These are phyloP conservation scores for Podaxis sp. DNA, from an alignment of 768 basidiomycete genomes.

Conservation along the genomic window DNA sequence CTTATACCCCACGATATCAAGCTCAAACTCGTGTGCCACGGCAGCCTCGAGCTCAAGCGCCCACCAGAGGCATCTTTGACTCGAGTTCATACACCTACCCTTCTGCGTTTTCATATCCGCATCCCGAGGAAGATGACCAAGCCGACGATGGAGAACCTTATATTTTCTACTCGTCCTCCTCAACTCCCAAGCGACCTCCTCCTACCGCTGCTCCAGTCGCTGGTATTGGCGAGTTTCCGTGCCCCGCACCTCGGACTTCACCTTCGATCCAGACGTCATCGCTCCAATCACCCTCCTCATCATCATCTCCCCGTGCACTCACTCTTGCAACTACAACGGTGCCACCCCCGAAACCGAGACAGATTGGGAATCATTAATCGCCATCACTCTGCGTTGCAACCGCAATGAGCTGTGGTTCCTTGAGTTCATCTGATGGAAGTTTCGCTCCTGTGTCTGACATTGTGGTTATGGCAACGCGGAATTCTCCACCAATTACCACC, in stretches of 20 bases:
- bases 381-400: not conserved
- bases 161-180: slow-evolving; percentile 11
- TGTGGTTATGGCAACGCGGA: not conserved
- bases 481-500: not conserved
- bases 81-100: slow-evolving; percentile 4
- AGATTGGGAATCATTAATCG: slow-evolving; percentile 7
- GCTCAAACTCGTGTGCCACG: not conserved
- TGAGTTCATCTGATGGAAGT: not conserved
- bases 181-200: not conserved
- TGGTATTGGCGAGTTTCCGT: slow-evolving; percentile 12
- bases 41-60: not conserved
- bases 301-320: not conserved
- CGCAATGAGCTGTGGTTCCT: not conserved
- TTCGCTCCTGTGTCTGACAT: not conserved
- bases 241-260: not conserved
- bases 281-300: slow-evolving; percentile 6
- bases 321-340: not conserved
- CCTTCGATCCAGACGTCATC: not conserved
- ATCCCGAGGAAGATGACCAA: not conserved
- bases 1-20: not conserved
- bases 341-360: not conserved
- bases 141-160: slow-evolving; percentile 3
- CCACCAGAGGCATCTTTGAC: slow-evolving; percentile 9
- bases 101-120: not conserved
- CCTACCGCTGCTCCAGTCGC: not conserved